Evolutionary conservation across 2,329 filamentous ascomycete species (phyloP).

Genomic region (Phialophora macrospora): DNA sequence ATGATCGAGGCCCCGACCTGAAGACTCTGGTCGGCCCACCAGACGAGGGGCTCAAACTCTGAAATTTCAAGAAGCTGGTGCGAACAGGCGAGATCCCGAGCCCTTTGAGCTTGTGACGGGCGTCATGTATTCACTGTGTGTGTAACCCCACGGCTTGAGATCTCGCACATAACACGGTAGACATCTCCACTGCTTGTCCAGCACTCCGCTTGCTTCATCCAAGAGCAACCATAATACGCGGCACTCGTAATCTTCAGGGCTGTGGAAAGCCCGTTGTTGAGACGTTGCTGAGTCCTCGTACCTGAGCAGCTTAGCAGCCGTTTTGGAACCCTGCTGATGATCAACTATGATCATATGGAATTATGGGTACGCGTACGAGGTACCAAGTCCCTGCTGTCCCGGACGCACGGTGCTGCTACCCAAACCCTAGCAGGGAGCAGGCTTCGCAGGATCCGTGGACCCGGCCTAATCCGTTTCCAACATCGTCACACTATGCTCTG

Average conservation of each 20-base stretch:
- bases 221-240: neutral
- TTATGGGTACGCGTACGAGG: neutral
- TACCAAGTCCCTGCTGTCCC: conserved; percentile 1
- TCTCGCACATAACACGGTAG: neutral
- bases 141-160: conserved; percentile 7
- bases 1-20: neutral
- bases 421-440: conserved; percentile 18
- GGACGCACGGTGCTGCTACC: conserved; percentile 11
- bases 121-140: neutral
- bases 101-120: neutral
- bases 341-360: neutral
- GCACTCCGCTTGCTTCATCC: neutral
- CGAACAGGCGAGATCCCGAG: conserved; percentile 10
- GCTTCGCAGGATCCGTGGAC: neutral
- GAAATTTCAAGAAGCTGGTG: neutral
- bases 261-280: neutral
- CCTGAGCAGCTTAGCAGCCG: neutral
- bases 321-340: conserved; percentile 6
- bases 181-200: neutral
- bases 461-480: conserved; percentile 13
- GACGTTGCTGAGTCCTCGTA: neutral
- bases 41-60: conserved; percentile 3
- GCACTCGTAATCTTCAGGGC: neutral
- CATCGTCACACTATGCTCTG: conserved; percentile 24
- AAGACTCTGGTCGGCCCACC: neutral